phyloP scores from a whole-genome alignment of 495 filamentous ascomycete genomes.

The Hyphodiscus hymeniophilus region DNA sequence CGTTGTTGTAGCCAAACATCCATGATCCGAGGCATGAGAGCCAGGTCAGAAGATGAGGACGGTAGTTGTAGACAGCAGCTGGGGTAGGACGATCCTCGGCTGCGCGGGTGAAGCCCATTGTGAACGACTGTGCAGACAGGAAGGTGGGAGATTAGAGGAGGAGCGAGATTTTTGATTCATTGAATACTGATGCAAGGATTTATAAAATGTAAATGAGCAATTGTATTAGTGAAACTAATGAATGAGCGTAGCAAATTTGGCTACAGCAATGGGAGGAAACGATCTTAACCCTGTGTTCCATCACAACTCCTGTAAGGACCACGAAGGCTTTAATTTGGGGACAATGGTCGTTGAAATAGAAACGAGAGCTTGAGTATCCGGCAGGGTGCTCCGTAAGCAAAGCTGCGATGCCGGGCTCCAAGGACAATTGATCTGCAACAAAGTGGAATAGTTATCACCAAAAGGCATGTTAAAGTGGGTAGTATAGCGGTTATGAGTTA shows the following conservation, averaged over 20 bases:
- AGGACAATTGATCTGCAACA: slow-evolving; percentile 3
- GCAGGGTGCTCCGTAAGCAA: neutral
- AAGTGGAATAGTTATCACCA: neutral
- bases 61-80: slow-evolving; percentile 9
- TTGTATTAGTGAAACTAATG: slow-evolving; percentile 5
- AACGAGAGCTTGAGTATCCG: neutral
- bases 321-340: neutral
- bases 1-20: slow-evolving; percentile 19
- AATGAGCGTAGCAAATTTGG: slow-evolving; percentile 4
- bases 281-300: neutral
- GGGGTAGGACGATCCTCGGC: slow-evolving; percentile 12
- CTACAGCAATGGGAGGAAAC: neutral
- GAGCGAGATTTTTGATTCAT: neutral
- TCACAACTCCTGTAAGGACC: neutral
- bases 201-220: too few relatives aligned
- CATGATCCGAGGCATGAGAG: slow-evolving; percentile 16
- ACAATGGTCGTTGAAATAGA: slow-evolving; percentile 2
- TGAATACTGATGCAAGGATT: slow-evolving; percentile 1
- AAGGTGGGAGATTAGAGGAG: too few relatives aligned
- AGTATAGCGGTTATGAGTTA: too few relatives aligned
- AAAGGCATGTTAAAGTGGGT: too few relatives aligned
- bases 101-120: slow-evolving; percentile 13
- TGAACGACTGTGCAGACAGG: too few relatives aligned
- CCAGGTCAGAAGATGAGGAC: slow-evolving; percentile 10
- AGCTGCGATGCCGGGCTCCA: neutral